phyloP scores from a whole-genome alignment of 495 filamentous ascomycete species.

The Hyphodiscus hymeniophilus region DNA sequence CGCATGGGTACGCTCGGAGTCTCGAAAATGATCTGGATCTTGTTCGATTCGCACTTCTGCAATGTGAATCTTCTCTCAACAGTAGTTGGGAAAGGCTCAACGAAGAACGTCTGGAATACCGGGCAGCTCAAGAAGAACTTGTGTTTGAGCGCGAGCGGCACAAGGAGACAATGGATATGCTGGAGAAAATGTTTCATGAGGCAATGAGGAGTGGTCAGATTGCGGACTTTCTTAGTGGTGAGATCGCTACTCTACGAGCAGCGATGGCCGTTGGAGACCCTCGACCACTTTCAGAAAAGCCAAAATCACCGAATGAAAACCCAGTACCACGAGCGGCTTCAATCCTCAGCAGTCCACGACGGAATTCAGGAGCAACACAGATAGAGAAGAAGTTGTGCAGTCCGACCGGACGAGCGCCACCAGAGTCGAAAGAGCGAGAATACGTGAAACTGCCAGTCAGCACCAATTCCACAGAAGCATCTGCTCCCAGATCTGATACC shows the following conservation, averaged over 20 bases:
- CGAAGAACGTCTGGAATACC: slow-evolving; percentile 5
- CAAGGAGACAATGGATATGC: slow-evolving; percentile 7
- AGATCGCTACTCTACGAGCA: slow-evolving; percentile 3
- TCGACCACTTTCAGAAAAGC: no score
- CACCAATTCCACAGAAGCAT: no score
- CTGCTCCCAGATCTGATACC: no score
- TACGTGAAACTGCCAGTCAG: no score
- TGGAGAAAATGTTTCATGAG: slow-evolving; percentile 8
- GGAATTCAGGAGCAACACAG: no score
- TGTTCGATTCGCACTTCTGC: background rate
- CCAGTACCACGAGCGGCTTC: no score
- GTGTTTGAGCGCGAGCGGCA: slow-evolving; percentile 6
- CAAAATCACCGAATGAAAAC: no score
- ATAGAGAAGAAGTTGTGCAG: no score
- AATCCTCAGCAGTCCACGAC: no score
- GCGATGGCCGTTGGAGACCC: no score
- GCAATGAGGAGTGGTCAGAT: slow-evolving; percentile 7
- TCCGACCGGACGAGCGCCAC: no score
- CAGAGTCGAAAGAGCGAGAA: no score
- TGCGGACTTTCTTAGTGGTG: slow-evolving; percentile 1
- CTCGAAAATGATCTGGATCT: slow-evolving; percentile 5
- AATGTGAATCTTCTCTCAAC: slow-evolving; percentile 5
- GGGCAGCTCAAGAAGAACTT: slow-evolving; percentile 6
- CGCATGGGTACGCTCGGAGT: slow-evolving; percentile 5
- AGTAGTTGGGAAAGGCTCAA: slow-evolving; percentile 4